Conservation (phyloP, 345 rosid genomes). For the Rhodomyrtus tomentosa region DNA sequence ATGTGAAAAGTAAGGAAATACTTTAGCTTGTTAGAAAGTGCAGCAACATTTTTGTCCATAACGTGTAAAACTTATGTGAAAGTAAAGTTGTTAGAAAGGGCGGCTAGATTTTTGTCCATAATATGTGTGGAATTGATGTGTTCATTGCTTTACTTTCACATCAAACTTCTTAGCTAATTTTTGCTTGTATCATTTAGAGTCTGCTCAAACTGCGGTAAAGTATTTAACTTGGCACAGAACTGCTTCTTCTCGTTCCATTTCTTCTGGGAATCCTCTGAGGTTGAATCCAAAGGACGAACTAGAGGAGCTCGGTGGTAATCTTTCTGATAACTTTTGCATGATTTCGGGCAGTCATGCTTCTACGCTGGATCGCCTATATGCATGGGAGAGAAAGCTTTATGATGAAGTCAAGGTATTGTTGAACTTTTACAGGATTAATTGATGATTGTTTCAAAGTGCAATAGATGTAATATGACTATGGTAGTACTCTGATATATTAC, state of each 20-base stretch:
- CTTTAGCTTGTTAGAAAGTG: not conserved
- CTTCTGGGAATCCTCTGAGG: slow-evolving; percentile 63
- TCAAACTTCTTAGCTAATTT: slow-evolving; percentile 5
- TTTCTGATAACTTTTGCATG: slow-evolving; percentile 68
- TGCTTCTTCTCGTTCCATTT: slow-evolving; percentile 65
- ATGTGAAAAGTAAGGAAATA: not conserved
- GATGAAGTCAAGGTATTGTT: slow-evolving; percentile 88
- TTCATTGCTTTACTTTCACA: not conserved
- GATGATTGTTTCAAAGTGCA: not conserved
- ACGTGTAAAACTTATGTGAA: not conserved
- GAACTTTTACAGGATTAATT: not conserved
- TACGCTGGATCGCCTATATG: slow-evolving; percentile 81
- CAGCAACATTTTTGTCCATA: not conserved
- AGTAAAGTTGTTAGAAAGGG: not conserved
- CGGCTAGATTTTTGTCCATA: not conserved
- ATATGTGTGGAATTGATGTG: not conserved
- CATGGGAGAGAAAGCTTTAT: slow-evolving; percentile 97
- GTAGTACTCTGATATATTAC: not conserved
- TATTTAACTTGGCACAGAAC: slow-evolving; percentile 96
- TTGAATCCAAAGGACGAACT: slow-evolving; percentile 40
- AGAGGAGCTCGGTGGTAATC: slow-evolving; percentile 50
- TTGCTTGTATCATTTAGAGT: slow-evolving; percentile 32
- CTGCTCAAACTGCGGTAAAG: slow-evolving; percentile 47
- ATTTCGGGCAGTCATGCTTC: slow-evolving; percentile 94
- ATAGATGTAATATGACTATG: not conserved